Evolutionary conservation across 371 early-diverging fungal species (phyloP), one percentile per base, ranked within the genome.

Genomic region (Mycotypha africana): DNA sequence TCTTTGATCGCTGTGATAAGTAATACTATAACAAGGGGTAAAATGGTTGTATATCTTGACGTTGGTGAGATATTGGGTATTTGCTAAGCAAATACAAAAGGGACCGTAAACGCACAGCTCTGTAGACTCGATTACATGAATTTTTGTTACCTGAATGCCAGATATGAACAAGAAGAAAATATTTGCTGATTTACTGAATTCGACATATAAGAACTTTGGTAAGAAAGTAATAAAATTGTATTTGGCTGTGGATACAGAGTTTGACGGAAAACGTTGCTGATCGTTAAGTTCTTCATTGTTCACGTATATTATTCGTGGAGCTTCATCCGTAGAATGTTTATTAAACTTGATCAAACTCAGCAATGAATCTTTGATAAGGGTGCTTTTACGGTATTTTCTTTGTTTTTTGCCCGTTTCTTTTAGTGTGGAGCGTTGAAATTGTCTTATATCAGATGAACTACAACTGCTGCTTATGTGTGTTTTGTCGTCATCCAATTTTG

Each of bases 1-100:
- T 99, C 99, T 70, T 99, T 99, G 36, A 92, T 73, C 21, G 95
- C 99, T 7, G 98, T 93, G 25, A 89, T 92, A 8, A 89, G 59
- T 36, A 99, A 60, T 2, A 99, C 97, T 45, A 95, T 81, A 8
- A 76, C 58, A 24, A 99, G 78, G 2, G 99, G 99, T 21, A 97
- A 85, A 19, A 92, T 62, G 2, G 99, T 98, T 5, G 95, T 95
- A 54, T 76, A 91, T 47, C 84, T 70, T 38, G 87, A 87, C 0
- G 91, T 90, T 5, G 92, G 92, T 21, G 92, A 85, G 23, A 92
- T 85, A 49, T 82, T 85, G 32, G 71, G 76, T 45, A 93, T 90
- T 83, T 90, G 90, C 88, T 85, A 72, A 38, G 11, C 39, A 35
- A 32, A 20, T 16, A 19, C 30, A 33, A 11, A 36, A 24, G 22